Evolutionary conservation across 495 filamentous ascomycete genomes (phyloP).

Genomic region (Daldinia grandis): DNA sequence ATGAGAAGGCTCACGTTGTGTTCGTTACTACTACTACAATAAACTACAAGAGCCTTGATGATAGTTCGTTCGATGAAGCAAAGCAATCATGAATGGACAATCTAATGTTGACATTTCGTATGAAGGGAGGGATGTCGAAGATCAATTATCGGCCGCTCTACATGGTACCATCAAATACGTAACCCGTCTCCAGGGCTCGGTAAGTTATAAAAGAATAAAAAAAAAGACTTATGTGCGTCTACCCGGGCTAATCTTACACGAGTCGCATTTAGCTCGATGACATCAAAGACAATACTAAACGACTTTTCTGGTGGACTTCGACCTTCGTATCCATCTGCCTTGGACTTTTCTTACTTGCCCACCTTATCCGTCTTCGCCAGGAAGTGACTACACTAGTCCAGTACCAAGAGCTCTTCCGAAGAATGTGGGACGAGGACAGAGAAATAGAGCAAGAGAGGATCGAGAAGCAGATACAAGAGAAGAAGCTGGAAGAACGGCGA

Average conservation of each 20-base stretch:
- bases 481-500: not conserved
- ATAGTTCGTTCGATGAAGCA: not conserved
- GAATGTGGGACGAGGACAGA: slow-evolving; percentile 39
- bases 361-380: slow-evolving; percentile 19
- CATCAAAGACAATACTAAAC: slow-evolving; percentile 27
- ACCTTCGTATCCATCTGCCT: slow-evolving; percentile 17
- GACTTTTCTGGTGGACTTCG: slow-evolving; percentile 36
- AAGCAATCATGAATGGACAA: not conserved
- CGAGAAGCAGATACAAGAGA: slow-evolving; percentile 7
- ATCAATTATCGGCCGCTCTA: not conserved
- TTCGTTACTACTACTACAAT: not conserved
- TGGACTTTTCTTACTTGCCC: slow-evolving; percentile 33
- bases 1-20: not conserved
- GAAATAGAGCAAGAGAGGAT: slow-evolving; percentile 5
- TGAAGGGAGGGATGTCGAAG: not conserved
- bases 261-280: slow-evolving; percentile 21
- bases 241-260: not conserved
- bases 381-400: slow-evolving; percentile 23
- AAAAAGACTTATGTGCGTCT: not conserved
- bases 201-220: not conserved
- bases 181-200: slow-evolving; percentile 10
- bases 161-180: not conserved
- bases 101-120: not conserved
- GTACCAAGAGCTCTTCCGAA: slow-evolving; percentile 30
- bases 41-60: not conserved